These are phyloP conservation scores for Ceratobasidium sp. DNA, from an alignment of 1,284 basidiomycete species.

Conservation along the genomic window DNA sequence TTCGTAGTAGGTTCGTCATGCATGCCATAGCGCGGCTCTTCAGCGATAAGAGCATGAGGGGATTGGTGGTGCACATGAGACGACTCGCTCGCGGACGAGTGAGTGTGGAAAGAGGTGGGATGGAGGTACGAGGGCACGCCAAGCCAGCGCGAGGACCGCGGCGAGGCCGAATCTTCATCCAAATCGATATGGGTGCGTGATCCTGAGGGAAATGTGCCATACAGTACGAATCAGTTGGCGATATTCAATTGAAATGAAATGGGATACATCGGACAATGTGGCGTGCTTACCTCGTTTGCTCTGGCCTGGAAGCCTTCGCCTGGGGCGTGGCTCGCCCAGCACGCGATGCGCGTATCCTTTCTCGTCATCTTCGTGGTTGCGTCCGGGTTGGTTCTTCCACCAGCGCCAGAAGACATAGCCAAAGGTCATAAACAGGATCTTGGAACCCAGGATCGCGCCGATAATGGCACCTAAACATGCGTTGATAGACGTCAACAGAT, in stretches of 20 bases:
- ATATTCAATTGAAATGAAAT: neutral
- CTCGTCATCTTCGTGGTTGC: conserved; percentile 29
- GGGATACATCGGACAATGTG: no score
- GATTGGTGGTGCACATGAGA: neutral
- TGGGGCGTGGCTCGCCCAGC: conserved; percentile 26
- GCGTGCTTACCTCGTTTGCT: conserved; percentile 4
- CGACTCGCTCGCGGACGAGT: conserved; percentile 11
- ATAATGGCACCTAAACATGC: conserved; percentile 22
- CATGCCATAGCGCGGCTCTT: neutral
- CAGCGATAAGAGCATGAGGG: no score
- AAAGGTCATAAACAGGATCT: conserved; percentile 28
- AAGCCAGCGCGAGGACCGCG: conserved; percentile 24
- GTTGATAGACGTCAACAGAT: conserved; percentile 18
- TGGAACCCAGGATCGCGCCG: conserved; percentile 42
- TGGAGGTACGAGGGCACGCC: conserved; percentile 36
- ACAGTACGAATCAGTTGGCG: neutral
- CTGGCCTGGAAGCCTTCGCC: neutral
- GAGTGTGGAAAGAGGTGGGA: conserved; percentile 32
- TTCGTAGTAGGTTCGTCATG: no score
- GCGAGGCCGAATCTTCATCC: conserved; percentile 31
- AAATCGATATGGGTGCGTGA: conserved; percentile 26
- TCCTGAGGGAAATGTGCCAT: neutral
- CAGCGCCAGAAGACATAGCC: conserved; percentile 32
- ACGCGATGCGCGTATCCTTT: conserved; percentile 28
- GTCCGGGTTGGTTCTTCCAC: conserved; percentile 25